A percentile compares a stretch with the other conserved stretches of the same genome.
These are phyloP conservation scores for Obba rivulosa DNA, from an alignment of 768 basidiomycete species.

Conservation along the genomic window DNA sequence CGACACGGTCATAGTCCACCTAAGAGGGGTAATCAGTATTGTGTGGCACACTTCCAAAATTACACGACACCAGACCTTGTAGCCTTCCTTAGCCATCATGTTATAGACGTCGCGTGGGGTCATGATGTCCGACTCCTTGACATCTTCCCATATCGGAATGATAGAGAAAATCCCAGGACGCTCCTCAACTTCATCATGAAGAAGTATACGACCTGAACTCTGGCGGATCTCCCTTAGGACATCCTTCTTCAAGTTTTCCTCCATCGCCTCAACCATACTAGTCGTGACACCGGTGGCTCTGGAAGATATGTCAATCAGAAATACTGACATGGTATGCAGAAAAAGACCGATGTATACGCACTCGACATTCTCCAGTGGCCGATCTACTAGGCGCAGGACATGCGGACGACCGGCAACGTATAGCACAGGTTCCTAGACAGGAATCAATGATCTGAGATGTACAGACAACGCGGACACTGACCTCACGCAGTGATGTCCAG, in stretches of 20 bases:
- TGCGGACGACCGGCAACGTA: constrained; percentile 86
- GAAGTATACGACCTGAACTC: constrained; percentile 70
- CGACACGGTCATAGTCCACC: constrained; percentile 85
- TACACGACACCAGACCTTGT: constrained; percentile 40
- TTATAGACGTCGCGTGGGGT: constrained; percentile 82
- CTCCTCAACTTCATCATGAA: constrained; percentile 96
- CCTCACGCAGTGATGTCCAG: constrained; percentile 96
- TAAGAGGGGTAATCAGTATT: constrained; percentile 22
- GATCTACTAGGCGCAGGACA: constrained; percentile 81
- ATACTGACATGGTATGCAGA: neutral
- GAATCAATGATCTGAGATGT: constrained; percentile 2
- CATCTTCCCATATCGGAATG: constrained; percentile 92
- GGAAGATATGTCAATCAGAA: neutral
- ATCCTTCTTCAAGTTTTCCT: constrained; percentile 80
- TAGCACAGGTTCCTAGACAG: constrained; percentile 79
- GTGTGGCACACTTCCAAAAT: neutral
- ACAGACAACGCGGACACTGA: no score
- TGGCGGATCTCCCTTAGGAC: constrained; percentile 75
- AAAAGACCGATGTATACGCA: constrained; percentile 32
- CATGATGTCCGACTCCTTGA: constrained; percentile 76
- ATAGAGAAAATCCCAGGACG: constrained; percentile 85
- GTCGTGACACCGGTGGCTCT: constrained; percentile 95
- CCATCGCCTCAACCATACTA: constrained; percentile 87
- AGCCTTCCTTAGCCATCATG: constrained; percentile 71
- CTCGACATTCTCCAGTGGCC: constrained; percentile 94